Percentiles rank a stretch among this genome's conserved stretches.
These are phyloP conservation scores for Epichloe bromicola DNA, from an alignment of 2,329 filamentous ascomycete species.

Conservation along the genomic window DNA sequence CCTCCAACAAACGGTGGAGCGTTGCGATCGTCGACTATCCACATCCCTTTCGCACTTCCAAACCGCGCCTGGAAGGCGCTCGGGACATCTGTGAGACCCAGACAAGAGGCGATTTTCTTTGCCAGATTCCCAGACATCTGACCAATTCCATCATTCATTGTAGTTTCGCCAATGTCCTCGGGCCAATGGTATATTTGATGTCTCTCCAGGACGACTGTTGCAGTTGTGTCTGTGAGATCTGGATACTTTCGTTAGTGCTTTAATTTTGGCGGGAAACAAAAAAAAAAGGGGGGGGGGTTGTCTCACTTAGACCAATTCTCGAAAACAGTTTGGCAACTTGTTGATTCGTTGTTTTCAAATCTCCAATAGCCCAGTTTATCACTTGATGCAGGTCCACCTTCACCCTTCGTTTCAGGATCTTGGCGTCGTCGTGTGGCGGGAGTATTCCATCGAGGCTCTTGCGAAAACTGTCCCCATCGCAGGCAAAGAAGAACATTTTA, in stretches of 20 bases:
- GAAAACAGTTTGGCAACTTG: conserved; percentile 44
- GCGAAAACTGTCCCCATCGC: conserved; percentile 32
- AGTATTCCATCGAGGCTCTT: conserved; percentile 3
- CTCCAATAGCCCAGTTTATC: conserved; percentile 39
- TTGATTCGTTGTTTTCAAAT: conserved; percentile 30
- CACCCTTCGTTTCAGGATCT: conserved; percentile 11
- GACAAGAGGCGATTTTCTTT: conserved; percentile 31
- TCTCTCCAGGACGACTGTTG: conserved; percentile 31
- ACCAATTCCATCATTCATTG: conserved; percentile 57
- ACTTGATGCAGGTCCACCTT: conserved; percentile 28
- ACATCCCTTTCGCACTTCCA: conserved; percentile 63
- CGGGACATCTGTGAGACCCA: conserved; percentile 42
- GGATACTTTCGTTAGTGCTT: conserved; percentile 3
- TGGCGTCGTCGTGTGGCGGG: conserved; percentile 14
- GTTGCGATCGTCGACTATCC: conserved; percentile 41
- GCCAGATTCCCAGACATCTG: conserved; percentile 50
- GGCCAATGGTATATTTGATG: conserved; percentile 30
- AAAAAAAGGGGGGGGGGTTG: neutral
- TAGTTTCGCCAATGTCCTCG: conserved; percentile 25
- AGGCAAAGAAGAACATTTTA: conserved; percentile 40
- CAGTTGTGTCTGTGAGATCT: conserved; percentile 39
- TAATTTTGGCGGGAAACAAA: neutral
- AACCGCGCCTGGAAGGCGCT: conserved; percentile 58
- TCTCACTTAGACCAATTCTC: conserved; percentile 39
- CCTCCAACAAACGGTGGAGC: conserved; percentile 18